Conservation (phyloP, 371 early-diverging fungal species). For the Phascolomyces articulosus region DNA sequence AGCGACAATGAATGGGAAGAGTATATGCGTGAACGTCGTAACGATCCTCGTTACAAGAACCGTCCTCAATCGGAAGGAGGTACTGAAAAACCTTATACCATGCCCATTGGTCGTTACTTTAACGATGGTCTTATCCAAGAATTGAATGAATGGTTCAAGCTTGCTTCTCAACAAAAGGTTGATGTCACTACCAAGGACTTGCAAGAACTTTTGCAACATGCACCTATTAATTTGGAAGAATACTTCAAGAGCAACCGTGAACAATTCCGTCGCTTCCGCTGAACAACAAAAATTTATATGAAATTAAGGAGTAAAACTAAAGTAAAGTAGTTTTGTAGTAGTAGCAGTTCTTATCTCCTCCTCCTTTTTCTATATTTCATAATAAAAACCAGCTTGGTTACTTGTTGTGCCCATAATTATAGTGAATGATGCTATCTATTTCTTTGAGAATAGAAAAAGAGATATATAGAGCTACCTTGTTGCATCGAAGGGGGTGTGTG, state of each 20-base stretch:
- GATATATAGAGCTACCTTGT: not conserved
- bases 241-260: constrained; percentile 45
- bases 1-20: constrained; percentile 21
- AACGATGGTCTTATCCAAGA: constrained; percentile 26
- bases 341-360: not conserved
- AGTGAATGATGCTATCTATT: not conserved
- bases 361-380: not conserved
- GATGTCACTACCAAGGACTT: constrained; percentile 34
- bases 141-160: constrained; percentile 30
- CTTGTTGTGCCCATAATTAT: not conserved
- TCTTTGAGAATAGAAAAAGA: too few relatives aligned
- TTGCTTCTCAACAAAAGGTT: constrained; percentile 25
- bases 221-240: constrained; percentile 30
- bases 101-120: constrained; percentile 40
- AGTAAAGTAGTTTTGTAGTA: not conserved
- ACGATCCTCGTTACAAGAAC: constrained; percentile 34
- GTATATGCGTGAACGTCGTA: constrained; percentile 25
- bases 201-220: constrained; percentile 26
- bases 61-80: not conserved
- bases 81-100: constrained; percentile 18
- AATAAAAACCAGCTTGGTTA: not conserved
- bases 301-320: not conserved
- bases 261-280: constrained; percentile 34
- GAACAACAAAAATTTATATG: too few relatives aligned
- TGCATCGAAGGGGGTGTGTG: not conserved